Conservation (phyloP, 2,329 filamentous ascomycete genomes). For the Ceratocystis cubensis region DNA sequence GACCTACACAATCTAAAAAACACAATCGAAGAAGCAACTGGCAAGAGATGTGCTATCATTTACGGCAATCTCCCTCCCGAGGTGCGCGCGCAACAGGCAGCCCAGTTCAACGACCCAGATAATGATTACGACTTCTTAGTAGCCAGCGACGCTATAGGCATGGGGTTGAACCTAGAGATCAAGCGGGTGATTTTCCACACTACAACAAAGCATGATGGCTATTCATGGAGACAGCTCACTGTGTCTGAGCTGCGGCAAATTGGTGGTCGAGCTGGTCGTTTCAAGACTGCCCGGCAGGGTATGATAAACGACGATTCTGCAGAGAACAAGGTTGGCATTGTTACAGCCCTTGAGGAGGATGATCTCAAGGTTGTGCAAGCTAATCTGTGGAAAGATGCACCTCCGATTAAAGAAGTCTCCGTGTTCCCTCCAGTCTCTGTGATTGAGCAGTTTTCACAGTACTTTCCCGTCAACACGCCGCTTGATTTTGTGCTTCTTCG, state of each 20-base stretch:
- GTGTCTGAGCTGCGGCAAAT: constrained; percentile 88
- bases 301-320: constrained; percentile 22
- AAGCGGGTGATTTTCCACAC: constrained; percentile 82
- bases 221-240: constrained; percentile 43
- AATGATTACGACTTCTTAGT: constrained; percentile 94
- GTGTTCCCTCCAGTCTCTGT: constrained; percentile 59
- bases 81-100: constrained; percentile 80
- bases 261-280: constrained; percentile 81
- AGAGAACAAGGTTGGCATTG: constrained; percentile 49
- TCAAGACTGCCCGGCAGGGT: constrained; percentile 54
- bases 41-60: constrained; percentile 75
- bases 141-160: constrained; percentile 90
- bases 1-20: constrained; percentile 68
- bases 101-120: constrained; percentile 84
- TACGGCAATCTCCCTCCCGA: constrained; percentile 89
- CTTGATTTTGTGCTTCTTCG: constrained; percentile 72
- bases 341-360: constrained; percentile 61
- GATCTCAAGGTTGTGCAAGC: constrained; percentile 52
- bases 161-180: constrained; percentile 89
- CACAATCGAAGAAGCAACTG: constrained; percentile 63
- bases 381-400: constrained; percentile 51
- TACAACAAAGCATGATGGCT: constrained; percentile 58
- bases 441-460: constrained; percentile 63
- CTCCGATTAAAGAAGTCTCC: constrained; percentile 57
- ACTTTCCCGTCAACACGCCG: constrained; percentile 69